These are phyloP conservation scores for Mortierella hygrophila DNA, from an alignment of 192 early-diverging fungal species.

Conservation along the genomic window DNA sequence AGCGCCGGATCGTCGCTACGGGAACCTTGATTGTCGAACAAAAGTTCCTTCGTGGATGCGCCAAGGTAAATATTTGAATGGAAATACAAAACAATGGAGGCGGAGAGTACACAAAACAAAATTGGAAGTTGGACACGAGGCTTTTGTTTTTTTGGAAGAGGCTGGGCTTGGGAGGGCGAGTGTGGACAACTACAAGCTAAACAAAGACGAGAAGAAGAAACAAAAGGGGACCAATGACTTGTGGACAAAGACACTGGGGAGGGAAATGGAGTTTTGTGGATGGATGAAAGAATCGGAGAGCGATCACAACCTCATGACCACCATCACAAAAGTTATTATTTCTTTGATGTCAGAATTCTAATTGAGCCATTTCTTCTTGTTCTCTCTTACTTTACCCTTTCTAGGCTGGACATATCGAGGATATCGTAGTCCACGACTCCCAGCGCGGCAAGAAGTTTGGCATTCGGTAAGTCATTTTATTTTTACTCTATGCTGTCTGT, in stretches of 20 bases:
- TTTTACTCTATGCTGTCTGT: not conserved
- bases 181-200: not conserved
- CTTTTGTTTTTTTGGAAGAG: not conserved
- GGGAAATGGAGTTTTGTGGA: not conserved
- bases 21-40: conserved; percentile 92
- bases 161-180: not conserved
- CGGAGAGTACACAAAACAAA: too few species aligned
- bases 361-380: not conserved
- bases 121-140: not conserved
- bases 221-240: not conserved
- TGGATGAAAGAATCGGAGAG: not conserved
- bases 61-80: conserved; percentile 68
- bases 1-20: conserved; percentile 78
- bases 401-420: conserved; percentile 92
- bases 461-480: conserved; percentile 46
- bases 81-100: not conserved
- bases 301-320: not conserved
- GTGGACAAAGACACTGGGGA: not conserved
- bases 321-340: not conserved
- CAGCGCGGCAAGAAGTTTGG: conserved; percentile 81
- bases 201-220: not conserved
- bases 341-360: not conserved
- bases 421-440: conserved; percentile 82
- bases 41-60: conserved; percentile 89
- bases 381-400: not conserved